Evolutionary conservation across 352 stramenopile genomes (phyloP).

Genomic region (Aphanomyces invadans): DNA sequence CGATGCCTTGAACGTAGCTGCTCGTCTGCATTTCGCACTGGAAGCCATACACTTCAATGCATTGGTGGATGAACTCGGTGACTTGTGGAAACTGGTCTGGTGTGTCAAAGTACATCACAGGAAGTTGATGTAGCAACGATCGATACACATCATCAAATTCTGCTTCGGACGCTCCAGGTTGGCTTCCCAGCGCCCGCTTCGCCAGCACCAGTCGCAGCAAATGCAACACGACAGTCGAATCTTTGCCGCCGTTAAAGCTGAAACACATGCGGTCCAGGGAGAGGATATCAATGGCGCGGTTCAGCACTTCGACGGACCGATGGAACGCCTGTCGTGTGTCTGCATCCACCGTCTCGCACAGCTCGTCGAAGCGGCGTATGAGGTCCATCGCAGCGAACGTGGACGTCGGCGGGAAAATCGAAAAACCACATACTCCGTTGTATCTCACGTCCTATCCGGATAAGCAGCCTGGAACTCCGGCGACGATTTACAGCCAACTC

Average conservation of each 20-base stretch:
- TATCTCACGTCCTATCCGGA: too few species aligned
- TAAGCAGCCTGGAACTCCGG: background rate
- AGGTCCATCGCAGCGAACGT: slow-evolving; percentile 4
- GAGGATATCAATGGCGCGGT: slow-evolving; percentile 76
- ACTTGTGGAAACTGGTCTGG: slow-evolving; percentile 92
- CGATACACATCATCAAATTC: slow-evolving; percentile 47
- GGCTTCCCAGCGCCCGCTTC: slow-evolving; percentile 48
- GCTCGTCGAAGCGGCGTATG: slow-evolving; percentile 45
- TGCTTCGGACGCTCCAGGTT: slow-evolving; percentile 23
- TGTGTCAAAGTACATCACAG: slow-evolving; percentile 96
- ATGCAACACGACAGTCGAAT: slow-evolving; percentile 88
- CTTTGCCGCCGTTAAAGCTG: slow-evolving; percentile 91
- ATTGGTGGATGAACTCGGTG: slow-evolving; percentile 79
- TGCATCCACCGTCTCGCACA: slow-evolving; percentile 42
- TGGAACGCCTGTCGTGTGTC: slow-evolving; percentile 44
- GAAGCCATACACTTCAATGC: slow-evolving; percentile 39
- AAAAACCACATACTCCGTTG: background rate
- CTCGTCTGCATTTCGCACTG: slow-evolving; percentile 70
- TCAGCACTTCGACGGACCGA: slow-evolving; percentile 63
- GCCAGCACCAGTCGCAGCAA: slow-evolving; percentile 75
- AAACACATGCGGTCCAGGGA: slow-evolving; percentile 69
- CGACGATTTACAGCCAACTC: too few species aligned
- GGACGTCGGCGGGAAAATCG: background rate
- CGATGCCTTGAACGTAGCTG: slow-evolving; percentile 90
- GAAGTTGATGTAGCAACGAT: slow-evolving; percentile 42